Base-by-base conservation (phyloP, 2,329 filamentous ascomycete species). In the Aspergillus pseudoviridinutans region DNA sequence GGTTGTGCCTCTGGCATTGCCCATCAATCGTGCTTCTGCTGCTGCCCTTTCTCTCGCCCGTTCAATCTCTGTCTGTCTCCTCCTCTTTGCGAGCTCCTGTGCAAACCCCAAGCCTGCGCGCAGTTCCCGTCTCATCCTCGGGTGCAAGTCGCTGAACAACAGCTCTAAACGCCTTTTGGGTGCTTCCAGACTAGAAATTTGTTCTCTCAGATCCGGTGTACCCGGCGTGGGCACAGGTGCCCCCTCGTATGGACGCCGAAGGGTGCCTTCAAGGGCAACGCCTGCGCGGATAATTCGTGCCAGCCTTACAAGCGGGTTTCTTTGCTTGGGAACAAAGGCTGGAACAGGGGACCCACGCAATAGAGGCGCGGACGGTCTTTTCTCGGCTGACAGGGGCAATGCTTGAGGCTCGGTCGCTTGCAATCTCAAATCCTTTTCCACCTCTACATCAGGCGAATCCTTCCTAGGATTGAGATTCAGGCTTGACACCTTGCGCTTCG, bases 91-190 rank as follows among this genome's bases (percentile, higher is more conserved):
- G 53, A 79, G 67, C 55, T 75, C 69, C 59, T 79, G 76, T 8
- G 74, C 78, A 60, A 79, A 71, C 9, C 72, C 66, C 49, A 79
- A 64, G 28, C 74, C 75, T 49, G 72, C 74, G 58, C 72, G 69
- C 55, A 80, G 57, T 59, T 78, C 73, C 59, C 73, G 68, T 62
- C 72, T 68, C 22, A 72, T 76, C 3, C 72, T 68, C 8, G 66
- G 60, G 46, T 71, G 67, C 50, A 79, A 73, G n/a, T 70, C 73
- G 49, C 62, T 58, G 57, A 78, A 77, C 24, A 73, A 58, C 28
- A 65, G 47, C 49, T 78, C 72, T 22, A 75, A 51, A 1, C 69
- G 69, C 54, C 66, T 63, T 56, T 68, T 68, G 17, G 66, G 61
- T 51, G 59, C 57, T 27, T 64, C 64, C 14, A 66, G 46, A 32